These are phyloP conservation scores for Candida easanensis DNA, from an alignment of 805 yeast species.

Conservation along the genomic window DNA sequence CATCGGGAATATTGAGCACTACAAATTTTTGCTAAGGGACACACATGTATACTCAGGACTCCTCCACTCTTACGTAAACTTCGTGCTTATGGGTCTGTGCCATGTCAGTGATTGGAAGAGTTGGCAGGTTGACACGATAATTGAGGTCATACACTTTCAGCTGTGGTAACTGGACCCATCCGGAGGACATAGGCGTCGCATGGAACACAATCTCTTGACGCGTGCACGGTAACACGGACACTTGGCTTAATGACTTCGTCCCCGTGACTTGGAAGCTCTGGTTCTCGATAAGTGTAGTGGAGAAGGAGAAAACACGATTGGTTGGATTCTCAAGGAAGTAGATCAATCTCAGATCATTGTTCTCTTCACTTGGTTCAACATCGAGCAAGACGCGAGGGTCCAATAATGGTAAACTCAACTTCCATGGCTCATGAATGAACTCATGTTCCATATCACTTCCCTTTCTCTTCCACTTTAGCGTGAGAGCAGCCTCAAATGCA, in stretches of 20 bases:
- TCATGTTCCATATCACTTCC: conserved; percentile 25
- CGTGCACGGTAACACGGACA: conserved; percentile 56
- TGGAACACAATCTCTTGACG: conserved; percentile 41
- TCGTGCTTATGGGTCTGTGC: conserved; percentile 30
- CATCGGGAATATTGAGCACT: neutral
- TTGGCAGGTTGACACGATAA: conserved; percentile 61
- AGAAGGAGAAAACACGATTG: conserved; percentile 60
- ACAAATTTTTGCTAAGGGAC: neutral
- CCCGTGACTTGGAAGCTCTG: conserved; percentile 36
- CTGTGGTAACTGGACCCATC: conserved; percentile 48
- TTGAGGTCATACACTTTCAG: conserved; percentile 66
- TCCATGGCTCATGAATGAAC: conserved; percentile 41
- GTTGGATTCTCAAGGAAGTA: conserved; percentile 77
- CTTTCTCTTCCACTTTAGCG: conserved; percentile 35
- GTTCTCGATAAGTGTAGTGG: conserved; percentile 42
- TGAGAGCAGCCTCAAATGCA: conserved; percentile 26
- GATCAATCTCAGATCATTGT: conserved; percentile 31
- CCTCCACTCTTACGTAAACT: conserved; percentile 13
- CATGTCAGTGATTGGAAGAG: conserved; percentile 38
- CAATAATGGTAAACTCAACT: conserved; percentile 54
- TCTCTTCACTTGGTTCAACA: conserved; percentile 24
- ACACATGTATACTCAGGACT: neutral
- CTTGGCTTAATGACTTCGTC: conserved; percentile 24
- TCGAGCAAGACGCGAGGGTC: conserved; percentile 66
- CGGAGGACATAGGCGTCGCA: conserved; percentile 18